Base-by-base conservation (phyloP, 257 asterid species). In the Penstemon davidsonii region DNA sequence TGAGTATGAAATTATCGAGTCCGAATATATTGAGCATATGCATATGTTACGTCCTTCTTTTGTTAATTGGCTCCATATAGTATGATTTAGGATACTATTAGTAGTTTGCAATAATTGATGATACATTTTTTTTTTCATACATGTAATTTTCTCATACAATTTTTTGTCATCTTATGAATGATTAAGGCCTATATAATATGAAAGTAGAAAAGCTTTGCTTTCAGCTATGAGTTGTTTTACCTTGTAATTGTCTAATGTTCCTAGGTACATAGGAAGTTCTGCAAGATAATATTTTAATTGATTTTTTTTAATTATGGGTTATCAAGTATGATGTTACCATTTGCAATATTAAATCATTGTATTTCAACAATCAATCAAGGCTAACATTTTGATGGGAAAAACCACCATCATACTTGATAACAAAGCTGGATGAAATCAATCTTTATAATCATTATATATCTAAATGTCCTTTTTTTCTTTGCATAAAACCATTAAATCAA, bases 211-310 rank as follows among this genome's bases (percentile, higher is more conserved):
- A 40, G 44, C 25, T 63, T 64, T n/a, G 53, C 54, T 43, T 45
- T 62, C 41, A 43, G 40, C 8, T 45, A 62, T 62, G 42, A 8
- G 40, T 19, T 60, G 4, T 15, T 70, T 59, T 49, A 42, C 74
- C 45, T 70, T 70, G 80, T 73, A 40, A 58, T 44, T 66, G 18
- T 62, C 78, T 45, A 55, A 58, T 53, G 60, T 42, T 39, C 12
- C 65, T 60, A 36, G 72, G 62, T 36, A 50, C 62, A 40, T 45
- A 49, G 60, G 56, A 64, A 60, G 52, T 55, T 53, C 19, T 64
- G 25, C 44, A 61, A 59, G 65, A 61, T 58, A 68, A 70, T 70
- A 9, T 55, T 73, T 50, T 60, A 19, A 50, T 44, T 38, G 39
- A 52, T 36, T 40, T 18, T 18, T 50, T 54, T 54, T 37, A 8